Evolutionary conservation across 331 rosid species (phyloP).

Genomic region (Quercus phellos): DNA sequence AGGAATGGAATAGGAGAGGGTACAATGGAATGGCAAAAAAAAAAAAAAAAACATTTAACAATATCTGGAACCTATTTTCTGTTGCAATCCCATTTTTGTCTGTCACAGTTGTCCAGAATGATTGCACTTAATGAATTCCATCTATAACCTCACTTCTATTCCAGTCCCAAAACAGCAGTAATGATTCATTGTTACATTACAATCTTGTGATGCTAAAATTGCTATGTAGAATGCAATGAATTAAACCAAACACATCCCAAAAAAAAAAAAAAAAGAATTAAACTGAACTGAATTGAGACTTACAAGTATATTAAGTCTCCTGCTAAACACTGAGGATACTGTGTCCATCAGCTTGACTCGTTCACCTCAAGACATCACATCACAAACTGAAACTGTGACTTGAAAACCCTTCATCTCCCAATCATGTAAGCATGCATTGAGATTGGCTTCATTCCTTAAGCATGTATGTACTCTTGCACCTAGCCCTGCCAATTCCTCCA

Average conservation of each 20-base stretch:
- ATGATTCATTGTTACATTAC: neutral
- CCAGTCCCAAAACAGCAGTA: neutral
- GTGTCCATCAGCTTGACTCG: constrained; percentile 24
- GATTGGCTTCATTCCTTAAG: constrained; percentile 34
- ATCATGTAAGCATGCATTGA: constrained; percentile 23
- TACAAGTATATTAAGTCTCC: constrained; percentile 51
- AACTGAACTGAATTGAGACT: constrained; percentile 2
- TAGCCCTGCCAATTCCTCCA: constrained; percentile 40
- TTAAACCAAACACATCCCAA: neutral
- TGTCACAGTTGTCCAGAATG: no score
- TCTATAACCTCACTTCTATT: neutral
- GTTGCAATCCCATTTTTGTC: no score
- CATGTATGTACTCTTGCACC: constrained; percentile 48
- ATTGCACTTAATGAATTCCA: neutral
- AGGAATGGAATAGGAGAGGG: no score
- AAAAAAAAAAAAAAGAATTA: neutral
- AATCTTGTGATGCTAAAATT: neutral
- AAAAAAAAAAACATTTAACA: no score
- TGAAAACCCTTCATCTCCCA: constrained; percentile 39
- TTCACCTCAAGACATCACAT: constrained; percentile 19
- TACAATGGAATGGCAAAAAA: no score
- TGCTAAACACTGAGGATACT: constrained; percentile 36
- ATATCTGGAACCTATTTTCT: no score
- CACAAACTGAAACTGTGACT: constrained; percentile 49
- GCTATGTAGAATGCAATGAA: neutral